These are phyloP conservation scores for Nakazawaea holstii DNA, from an alignment of 805 yeast genomes.

Conservation along the genomic window DNA sequence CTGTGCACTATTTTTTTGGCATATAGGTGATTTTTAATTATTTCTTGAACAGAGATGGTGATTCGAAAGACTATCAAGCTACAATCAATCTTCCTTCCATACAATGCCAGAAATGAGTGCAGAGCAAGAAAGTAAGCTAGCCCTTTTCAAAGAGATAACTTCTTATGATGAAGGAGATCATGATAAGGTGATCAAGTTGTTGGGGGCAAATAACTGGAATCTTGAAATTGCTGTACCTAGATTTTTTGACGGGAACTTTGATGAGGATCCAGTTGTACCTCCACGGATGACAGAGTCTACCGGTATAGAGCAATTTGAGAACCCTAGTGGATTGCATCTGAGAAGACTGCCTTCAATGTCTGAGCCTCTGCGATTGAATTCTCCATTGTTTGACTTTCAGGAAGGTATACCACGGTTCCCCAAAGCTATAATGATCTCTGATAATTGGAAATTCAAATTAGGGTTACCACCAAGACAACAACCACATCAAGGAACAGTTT, in stretches of 20 bases:
- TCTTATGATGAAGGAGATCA: constrained; percentile 42
- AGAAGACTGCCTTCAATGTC: constrained; percentile 9
- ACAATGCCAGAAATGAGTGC: constrained; percentile 20
- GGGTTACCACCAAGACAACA: constrained; percentile 16
- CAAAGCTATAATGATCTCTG: constrained; percentile 28
- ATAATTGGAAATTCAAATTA: constrained; percentile 29
- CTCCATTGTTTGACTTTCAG: constrained; percentile 15
- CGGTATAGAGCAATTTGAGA: neutral
- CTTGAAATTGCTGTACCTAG: constrained; percentile 56
- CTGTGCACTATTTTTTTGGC: too few relatives aligned
- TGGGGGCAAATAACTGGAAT: constrained; percentile 53
- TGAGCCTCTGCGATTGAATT: constrained; percentile 13
- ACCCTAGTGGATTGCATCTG: constrained; percentile 1
- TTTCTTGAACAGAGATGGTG: too few relatives aligned
- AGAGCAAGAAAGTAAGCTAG: constrained; percentile 37
- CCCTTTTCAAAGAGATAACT: constrained; percentile 46
- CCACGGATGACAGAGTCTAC: neutral
- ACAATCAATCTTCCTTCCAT: too few relatives aligned
- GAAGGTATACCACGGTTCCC: constrained; percentile 28
- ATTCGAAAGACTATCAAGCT: too few relatives aligned
- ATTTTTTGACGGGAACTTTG: constrained; percentile 54
- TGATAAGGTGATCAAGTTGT: constrained; percentile 38
- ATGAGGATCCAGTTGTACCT: constrained; percentile 6
- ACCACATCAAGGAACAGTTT: neutral
- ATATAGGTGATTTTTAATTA: too few relatives aligned